Base-by-base conservation (phyloP, 2,329 filamentous ascomycete genomes). In the Beauveria medogensis region DNA sequence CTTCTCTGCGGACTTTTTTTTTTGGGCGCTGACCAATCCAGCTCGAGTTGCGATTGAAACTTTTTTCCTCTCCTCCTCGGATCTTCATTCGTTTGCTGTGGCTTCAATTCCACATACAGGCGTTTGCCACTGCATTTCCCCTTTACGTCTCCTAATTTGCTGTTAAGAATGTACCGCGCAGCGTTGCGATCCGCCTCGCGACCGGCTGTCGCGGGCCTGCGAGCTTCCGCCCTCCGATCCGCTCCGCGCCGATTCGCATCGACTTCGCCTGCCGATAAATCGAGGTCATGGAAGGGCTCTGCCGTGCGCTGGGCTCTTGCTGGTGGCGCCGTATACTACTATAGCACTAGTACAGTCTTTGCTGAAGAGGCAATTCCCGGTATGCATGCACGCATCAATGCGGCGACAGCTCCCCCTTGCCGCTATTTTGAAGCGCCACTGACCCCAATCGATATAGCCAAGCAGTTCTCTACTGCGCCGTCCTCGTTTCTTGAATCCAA, bases 331-430 rank as follows among this genome's bases (percentile, higher is more conserved):
- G 77, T 97, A 55, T 99, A 97, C 78, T 97, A 90, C 75, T 99
- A 97, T 75, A 96, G 92, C 78, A 97, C 92, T 8, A 93, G 88
- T 69, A 83, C 86, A 59, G 80, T 91, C 24, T 97, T 97, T 74
- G 90, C 92, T 18, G 91, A 97, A 69, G 88, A 95, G 74, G 83
- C 86, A 41, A 75, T 82, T 67, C 82, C 53, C 5, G 59, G 92
- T 96, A 82, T 67, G 88, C 75, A 24, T 24, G 41, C 40, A 28
- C 22, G 22, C n/a, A 18, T 30, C 30, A 20, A 26, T 34, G 37
- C 20, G 20, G 22, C 22, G 34, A 30, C 48, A n/a, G 22, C 30
- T 40, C 28, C 5, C 20, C 40, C 40, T 28, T 40, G 20, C 20
- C n/a, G 10, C 22, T 28, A 16, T 41, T 3, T 26, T 44, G 40